Percentiles rank a stretch among this genome's conserved stretches.
Evolutionary conservation across 495 filamentous ascomycete genomes (phyloP).

Genomic region (Trichocladium antarcticum): DNA sequence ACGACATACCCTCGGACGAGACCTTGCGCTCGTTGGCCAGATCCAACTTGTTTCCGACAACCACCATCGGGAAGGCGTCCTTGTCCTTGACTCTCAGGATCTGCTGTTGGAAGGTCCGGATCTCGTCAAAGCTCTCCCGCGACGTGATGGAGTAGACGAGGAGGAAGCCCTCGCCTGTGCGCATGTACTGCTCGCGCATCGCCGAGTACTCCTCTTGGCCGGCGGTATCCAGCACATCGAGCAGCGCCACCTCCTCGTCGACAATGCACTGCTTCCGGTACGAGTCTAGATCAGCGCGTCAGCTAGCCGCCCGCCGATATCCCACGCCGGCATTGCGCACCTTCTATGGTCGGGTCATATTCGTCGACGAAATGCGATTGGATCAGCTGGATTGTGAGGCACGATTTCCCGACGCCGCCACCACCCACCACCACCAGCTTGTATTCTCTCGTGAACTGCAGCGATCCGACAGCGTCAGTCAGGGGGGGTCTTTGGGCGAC

Average conservation of each 20-base stretch:
- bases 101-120: conserved; percentile 96
- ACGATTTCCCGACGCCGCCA: conserved; percentile 97
- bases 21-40: conserved; percentile 85
- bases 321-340: conserved; percentile 39
- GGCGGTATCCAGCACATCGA: conserved; percentile 95
- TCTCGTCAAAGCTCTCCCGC: conserved; percentile 94
- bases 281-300: conserved; percentile 80
- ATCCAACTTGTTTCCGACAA: conserved; percentile 99
- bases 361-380: conserved; percentile 98
- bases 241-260: conserved; percentile 91
- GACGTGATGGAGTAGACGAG: conserved; percentile 97
- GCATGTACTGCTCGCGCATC: conserved; percentile 99
- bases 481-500: too few species aligned
- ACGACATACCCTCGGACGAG: conserved; percentile 66
- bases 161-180: conserved; percentile 95
- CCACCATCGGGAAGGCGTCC: conserved; percentile 98
- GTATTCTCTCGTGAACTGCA: conserved; percentile 93
- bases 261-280: conserved; percentile 99
- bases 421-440: conserved; percentile 97
- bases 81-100: conserved; percentile 97
- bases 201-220: conserved; percentile 99
- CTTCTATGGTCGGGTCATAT: conserved; percentile 99
- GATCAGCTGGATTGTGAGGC: conserved; percentile 97
- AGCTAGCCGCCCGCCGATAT: not conserved
- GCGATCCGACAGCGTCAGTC: conserved; percentile 5